Base-by-base conservation (phyloP, 306 rosid species). In the Cotoneaster glaucophyllus region DNA sequence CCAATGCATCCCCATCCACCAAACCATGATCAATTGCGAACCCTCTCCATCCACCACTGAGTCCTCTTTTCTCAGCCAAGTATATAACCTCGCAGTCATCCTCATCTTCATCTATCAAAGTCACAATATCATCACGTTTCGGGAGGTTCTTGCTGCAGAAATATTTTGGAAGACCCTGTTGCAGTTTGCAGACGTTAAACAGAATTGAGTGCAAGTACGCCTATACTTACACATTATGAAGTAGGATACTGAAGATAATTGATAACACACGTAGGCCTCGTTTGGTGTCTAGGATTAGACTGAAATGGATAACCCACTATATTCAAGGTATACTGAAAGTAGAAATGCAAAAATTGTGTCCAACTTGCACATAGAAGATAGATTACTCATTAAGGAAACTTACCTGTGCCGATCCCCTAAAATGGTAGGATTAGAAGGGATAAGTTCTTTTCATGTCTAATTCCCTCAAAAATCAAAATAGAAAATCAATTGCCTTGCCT, bases 1-100 rank as follows among this genome's bases (percentile, higher is more conserved):
- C 79, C 45, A 93, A 71, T 22, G 98, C 97, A 28, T 93, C 97
- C 32, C 98, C 98, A 53, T 90, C 93, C 8, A 82, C 90, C 82
- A 90, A 83, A 17, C 79, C 71, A 82, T 90, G 98, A 77, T 96
- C 97, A 81, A 91, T 77, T 4, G 98, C 63, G 69, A 94, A 91
- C 32, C 90, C 98, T 57, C 62, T 57, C 62, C 62, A 57, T n/a
- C 62, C 62, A 57, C 62, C 62, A n/a, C 62, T 57, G 62, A 57
- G 62, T 57, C 62, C 62, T 57, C 62, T 57, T 57, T 57, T 57
- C 62, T 57, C 26, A 11, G 62, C 15, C 62, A 57, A 57, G 62
- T 57, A 57, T n/a, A 22, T 57, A 57, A 21, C 26, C 28, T n/a
- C 1, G 3, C 13, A 57, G 28, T n/a, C 15, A 3, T 57, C 28